These are phyloP conservation scores for Pythium coloratum DNA, from an alignment of 352 stramenopile species.

Conservation along the genomic window DNA sequence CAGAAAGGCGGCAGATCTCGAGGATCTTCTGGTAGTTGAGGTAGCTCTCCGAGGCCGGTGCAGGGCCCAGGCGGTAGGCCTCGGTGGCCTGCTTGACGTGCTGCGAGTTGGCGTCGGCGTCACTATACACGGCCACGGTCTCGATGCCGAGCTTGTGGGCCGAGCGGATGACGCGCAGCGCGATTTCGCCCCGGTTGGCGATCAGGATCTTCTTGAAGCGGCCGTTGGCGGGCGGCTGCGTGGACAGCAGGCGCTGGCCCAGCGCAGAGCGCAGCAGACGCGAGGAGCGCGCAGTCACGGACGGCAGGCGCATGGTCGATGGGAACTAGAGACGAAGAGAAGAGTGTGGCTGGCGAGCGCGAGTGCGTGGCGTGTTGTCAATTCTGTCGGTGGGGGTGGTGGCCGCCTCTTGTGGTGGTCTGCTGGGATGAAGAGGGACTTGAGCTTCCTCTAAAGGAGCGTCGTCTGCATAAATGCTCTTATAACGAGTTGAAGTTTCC, in stretches of 20 bases:
- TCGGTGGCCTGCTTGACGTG: constrained; percentile 77
- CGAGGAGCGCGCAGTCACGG: constrained; percentile 16
- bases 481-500: constrained; percentile 32
- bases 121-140: constrained; percentile 91
- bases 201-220: constrained; percentile 90
- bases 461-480: constrained; percentile 24
- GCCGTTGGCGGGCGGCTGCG: constrained; percentile 30
- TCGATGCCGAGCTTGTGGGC: constrained; percentile 87
- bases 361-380: constrained; percentile 1
- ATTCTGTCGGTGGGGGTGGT: neutral
- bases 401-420: neutral
- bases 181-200: constrained; percentile 91
- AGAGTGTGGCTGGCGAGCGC: neutral
- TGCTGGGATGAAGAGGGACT: neutral
- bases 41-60: constrained; percentile 74
- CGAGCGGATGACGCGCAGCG: constrained; percentile 82
- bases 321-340: too few species aligned
- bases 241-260: constrained; percentile 29
- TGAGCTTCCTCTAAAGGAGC: constrained; percentile 19
- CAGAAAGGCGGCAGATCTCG: constrained; percentile 55
- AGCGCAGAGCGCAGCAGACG: constrained; percentile 5
- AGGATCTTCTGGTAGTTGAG: constrained; percentile 79
- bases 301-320: constrained; percentile 21
- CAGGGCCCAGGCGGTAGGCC: constrained; percentile 66
- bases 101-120: constrained; percentile 80